Base-by-base conservation (phyloP, 768 basidiomycete species). In the Tulasnella sp. region DNA sequence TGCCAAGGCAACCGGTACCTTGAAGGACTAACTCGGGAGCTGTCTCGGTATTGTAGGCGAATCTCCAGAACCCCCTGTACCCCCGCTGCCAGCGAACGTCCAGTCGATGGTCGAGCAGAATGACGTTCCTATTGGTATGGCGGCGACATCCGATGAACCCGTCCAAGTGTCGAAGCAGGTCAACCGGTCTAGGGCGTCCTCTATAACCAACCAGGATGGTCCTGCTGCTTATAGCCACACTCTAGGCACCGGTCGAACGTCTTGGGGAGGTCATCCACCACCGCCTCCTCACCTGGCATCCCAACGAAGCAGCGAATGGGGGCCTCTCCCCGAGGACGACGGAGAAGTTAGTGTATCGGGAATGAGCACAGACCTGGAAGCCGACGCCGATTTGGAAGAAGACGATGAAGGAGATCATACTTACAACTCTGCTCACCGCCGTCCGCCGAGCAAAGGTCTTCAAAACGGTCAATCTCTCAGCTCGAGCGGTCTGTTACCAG, bases 401-500 rank as follows among this genome's bases (percentile, higher is more conserved):
- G 73, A 75, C 52, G 64, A 58, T 25, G 67, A 76, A n/a, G 54
- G 45, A 29, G 74, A 75, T 67, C 74, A 67, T 38, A 76, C 75
- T 14, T 76, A 76, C 52, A 76, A 76, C 45, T 29, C 75, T 8
- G n/a, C 64, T 68, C 38, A 40, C 40, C 37, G 45, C 36, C 52
- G 40, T 42, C 69, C 4, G 37, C 34, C 40, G 31, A 70, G 17
- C 19, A 39, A 22, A 38, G 40, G 69, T 4, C 69, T 38, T 31
- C 37, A 38, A 42, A 38, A 70, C 69, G n/a, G n/a, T 36, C 19
- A 39, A 12, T 42, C 69, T 9, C 69, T 38, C 69, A 14, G 22
- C 12, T 22, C 22, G 22, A 64, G 58, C 58, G 58, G 58, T 5
- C 29, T 64, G 25, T 34, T 64, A 25, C 40, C 69, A 70, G 40